A percentile compares a stretch with the other conserved stretches of the same genome.
phyloP scores from a whole-genome alignment of 1,139 yeast genomes.

The Wickerhamiella infanticola region DNA sequence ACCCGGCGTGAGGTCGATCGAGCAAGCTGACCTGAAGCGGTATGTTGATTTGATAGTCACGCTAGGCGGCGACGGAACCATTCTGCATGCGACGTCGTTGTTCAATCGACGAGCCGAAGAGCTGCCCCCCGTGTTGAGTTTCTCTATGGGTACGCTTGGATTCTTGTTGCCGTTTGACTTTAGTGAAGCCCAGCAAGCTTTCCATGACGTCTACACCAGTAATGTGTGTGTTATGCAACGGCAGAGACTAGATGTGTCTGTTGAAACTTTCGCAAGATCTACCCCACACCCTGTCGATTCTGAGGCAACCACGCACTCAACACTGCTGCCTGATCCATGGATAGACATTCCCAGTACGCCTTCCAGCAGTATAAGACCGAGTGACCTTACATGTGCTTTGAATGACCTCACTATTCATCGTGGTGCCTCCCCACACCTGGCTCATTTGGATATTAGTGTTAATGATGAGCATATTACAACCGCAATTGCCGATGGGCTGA shows the following conservation, averaged over 20 bases:
- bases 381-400: conserved; percentile 46
- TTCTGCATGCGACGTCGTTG: conserved; percentile 49
- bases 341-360: neutral
- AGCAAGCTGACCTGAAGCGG: conserved; percentile 33
- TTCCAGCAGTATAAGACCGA: neutral
- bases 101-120: conserved; percentile 40
- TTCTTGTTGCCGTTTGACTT: conserved; percentile 80
- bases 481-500: conserved; percentile 84
- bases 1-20: conserved; percentile 6
- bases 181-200: conserved; percentile 42
- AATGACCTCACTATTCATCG: conserved; percentile 81
- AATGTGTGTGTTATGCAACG: conserved; percentile 60
- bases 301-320: neutral
- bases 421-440: conserved; percentile 75
- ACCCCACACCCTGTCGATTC: neutral
- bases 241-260: conserved; percentile 33
- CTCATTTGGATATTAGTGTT: conserved; percentile 64
- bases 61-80: conserved; percentile 93
- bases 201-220: conserved; percentile 48
- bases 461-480: conserved; percentile 74
- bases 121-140: conserved; percentile 82
- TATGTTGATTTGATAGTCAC: conserved; percentile 63
- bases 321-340: neutral
- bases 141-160: conserved; percentile 85
- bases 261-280: neutral